Percentiles rank a stretch among this genome's conserved stretches.
phyloP scores from a whole-genome alignment of 1,139 yeast genomes.

The Kazachstania sp. region DNA sequence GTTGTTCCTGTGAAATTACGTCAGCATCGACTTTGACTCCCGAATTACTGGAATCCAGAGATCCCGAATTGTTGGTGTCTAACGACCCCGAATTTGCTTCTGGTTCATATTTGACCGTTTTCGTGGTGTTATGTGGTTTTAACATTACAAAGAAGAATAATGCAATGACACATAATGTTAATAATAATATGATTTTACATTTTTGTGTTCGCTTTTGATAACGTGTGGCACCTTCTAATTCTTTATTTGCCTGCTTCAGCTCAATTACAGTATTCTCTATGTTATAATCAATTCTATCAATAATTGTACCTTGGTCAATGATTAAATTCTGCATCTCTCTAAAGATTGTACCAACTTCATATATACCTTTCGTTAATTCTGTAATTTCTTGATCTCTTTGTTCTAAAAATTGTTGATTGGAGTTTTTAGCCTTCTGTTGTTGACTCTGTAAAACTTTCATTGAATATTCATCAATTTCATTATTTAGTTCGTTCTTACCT shows the following conservation, averaged over 20 bases:
- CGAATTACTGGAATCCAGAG: neutral
- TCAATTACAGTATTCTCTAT: slow-evolving; percentile 70
- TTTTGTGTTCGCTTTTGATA: slow-evolving; percentile 87
- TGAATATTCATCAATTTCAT: slow-evolving; percentile 38
- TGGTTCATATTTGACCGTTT: slow-evolving; percentile 6
- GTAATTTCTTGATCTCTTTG: slow-evolving; percentile 86
- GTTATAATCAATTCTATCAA: slow-evolving; percentile 90
- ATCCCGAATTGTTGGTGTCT: neutral
- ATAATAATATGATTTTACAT: slow-evolving; percentile 73
- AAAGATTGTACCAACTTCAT: slow-evolving; percentile 87
- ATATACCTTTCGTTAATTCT: slow-evolving; percentile 84
- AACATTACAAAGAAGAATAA: slow-evolving; percentile 62
- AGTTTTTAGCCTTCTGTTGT: slow-evolving; percentile 31
- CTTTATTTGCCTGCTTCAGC: slow-evolving; percentile 68
- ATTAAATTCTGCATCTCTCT: slow-evolving; percentile 87
- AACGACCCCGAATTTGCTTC: neutral
- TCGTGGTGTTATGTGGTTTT: slow-evolving; percentile 43
- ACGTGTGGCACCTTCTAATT: slow-evolving; percentile 62
- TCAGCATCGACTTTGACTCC: too few relatives aligned
- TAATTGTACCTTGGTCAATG: slow-evolving; percentile 88
- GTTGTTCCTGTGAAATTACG: too few relatives aligned
- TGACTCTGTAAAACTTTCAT: slow-evolving; percentile 38
- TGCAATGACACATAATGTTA: slow-evolving; percentile 62
- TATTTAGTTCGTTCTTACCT: slow-evolving; percentile 10
- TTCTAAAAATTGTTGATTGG: slow-evolving; percentile 35